Conservation (phyloP, 768 basidiomycete genomes). For the Trametes maxima region DNA sequence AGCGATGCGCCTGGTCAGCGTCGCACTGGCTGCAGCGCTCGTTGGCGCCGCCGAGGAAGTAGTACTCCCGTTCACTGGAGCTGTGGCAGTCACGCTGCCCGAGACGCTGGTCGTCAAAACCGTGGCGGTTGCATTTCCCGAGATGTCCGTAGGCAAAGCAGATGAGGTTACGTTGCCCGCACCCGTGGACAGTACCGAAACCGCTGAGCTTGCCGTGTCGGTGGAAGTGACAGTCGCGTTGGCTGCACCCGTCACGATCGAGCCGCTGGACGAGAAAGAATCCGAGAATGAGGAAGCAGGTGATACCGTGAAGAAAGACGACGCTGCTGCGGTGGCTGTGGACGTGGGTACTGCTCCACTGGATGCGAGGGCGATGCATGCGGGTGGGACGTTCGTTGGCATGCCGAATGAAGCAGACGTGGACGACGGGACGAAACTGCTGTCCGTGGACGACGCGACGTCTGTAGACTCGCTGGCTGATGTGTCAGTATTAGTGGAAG, state of each 20-base stretch:
- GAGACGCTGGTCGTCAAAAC: background rate
- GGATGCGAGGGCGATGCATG: slow-evolving; percentile 18
- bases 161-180: background rate
- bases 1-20: slow-evolving; percentile 29
- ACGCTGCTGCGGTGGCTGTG: too few relatives aligned
- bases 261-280: background rate
- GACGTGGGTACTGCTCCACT: background rate
- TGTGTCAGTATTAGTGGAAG: background rate
- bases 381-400: slow-evolving; percentile 12
- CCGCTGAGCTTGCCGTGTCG: background rate
- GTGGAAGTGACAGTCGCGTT: background rate
- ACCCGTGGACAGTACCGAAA: background rate
- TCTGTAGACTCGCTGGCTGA: background rate
- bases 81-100: background rate
- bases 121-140: background rate
- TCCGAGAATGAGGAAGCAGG: background rate
- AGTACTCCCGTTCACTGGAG: background rate
- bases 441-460: background rate
- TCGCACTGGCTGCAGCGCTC: background rate
- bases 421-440: background rate
- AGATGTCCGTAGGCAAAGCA: background rate
- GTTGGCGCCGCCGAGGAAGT: background rate
- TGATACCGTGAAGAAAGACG: background rate
- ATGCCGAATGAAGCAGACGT: slow-evolving; percentile 10
- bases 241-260: background rate